Evolutionary conservation across 148 eudicot genomes (phyloP).

Genomic region (Euryodendron excelsum): DNA sequence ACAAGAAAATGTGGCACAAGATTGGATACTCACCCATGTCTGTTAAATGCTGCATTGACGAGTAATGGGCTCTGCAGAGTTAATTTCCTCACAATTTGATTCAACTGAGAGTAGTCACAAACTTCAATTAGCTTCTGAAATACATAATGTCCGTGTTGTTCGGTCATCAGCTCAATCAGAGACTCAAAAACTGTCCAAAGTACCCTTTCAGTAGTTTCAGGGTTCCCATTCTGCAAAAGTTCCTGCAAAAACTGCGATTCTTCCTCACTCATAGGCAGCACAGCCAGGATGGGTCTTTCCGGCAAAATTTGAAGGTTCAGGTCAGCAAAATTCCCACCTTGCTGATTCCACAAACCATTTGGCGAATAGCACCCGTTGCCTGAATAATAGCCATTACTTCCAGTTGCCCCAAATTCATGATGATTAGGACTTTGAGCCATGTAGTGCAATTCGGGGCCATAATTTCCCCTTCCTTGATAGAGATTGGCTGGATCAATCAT

Average conservation of each 20-base stretch:
- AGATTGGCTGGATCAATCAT: background rate
- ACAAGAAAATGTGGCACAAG: background rate
- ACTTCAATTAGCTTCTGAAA: background rate
- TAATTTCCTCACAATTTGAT: background rate
- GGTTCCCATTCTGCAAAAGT: background rate
- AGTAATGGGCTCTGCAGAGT: background rate
- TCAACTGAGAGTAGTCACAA: background rate
- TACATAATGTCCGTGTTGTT: background rate
- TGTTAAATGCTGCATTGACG: background rate
- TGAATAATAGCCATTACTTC: background rate
- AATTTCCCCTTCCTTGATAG: background rate
- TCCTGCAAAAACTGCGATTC: background rate
- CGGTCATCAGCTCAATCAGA: background rate
- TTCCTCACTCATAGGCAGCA: background rate
- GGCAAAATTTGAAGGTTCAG: background rate
- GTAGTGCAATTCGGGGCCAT: background rate
- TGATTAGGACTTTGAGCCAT: background rate
- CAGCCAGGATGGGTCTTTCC: background rate
- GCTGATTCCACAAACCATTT: background rate
- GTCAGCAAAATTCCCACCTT: background rate
- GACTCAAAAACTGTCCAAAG: background rate
- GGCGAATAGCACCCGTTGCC: background rate
- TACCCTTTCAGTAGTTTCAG: background rate
- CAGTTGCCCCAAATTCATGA: background rate
- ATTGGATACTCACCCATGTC: constrained; percentile 11